These are phyloP conservation scores for Fraxinus sp. DNA, from an alignment of 305 asterid genomes.

Conservation along the genomic window DNA sequence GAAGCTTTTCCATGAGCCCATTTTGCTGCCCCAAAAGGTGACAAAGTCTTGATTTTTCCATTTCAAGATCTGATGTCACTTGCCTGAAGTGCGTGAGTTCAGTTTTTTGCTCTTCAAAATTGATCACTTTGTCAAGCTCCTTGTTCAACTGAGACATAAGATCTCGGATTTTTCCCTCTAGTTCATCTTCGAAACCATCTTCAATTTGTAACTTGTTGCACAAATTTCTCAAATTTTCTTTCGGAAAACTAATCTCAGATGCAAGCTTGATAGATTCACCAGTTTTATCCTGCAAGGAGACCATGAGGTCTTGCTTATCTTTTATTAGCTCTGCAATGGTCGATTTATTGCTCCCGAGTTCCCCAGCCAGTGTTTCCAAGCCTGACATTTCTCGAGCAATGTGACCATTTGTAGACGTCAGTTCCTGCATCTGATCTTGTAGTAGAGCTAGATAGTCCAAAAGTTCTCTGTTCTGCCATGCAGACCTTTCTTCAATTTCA, in stretches of 20 bases:
- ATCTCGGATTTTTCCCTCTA: conserved; percentile 53
- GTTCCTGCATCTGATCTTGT: conserved; percentile 65
- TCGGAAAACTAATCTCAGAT: conserved; percentile 50
- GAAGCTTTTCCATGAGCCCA: conserved; percentile 44
- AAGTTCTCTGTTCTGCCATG: conserved; percentile 49
- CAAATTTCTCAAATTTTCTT: conserved; percentile 49
- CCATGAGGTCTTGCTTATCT: conserved; percentile 57
- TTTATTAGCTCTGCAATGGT: conserved; percentile 47
- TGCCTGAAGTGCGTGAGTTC: conserved; percentile 55
- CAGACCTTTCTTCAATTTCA: conserved; percentile 57
- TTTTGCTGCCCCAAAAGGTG: conserved; percentile 49
- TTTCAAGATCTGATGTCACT: conserved; percentile 52
- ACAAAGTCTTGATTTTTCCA: conserved; percentile 59
- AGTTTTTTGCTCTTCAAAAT: conserved; percentile 44
- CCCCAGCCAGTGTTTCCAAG: conserved; percentile 58
- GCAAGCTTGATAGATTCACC: conserved; percentile 57
- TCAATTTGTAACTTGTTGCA: conserved; percentile 51
- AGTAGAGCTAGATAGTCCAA: conserved; percentile 61
- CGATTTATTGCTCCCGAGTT: conserved; percentile 47
- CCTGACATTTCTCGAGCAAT: conserved; percentile 52
- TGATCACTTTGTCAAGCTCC: conserved; percentile 36
- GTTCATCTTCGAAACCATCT: conserved; percentile 46
- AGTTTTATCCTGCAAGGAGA: conserved; percentile 44
- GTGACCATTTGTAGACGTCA: conserved; percentile 50
- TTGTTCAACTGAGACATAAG: conserved; percentile 46